A percentile compares a stretch with the other conserved stretches of the same genome.
phyloP scores from a whole-genome alignment of 2,329 filamentous ascomycete species.

The Penicillium sp. region DNA sequence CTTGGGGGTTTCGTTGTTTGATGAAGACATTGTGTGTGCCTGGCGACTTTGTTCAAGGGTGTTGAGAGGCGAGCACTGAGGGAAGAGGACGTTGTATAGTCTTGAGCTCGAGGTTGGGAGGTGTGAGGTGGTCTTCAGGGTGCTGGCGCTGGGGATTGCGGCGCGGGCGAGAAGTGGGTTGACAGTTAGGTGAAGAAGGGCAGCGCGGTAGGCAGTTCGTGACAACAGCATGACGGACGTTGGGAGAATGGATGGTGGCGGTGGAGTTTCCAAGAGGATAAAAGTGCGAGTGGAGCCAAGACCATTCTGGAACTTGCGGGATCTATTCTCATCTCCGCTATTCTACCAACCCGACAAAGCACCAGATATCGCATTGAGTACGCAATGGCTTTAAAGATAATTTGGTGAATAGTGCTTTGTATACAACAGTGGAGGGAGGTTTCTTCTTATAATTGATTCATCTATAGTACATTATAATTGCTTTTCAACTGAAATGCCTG shows the following conservation, averaged over 20 bases:
- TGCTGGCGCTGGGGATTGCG: slow-evolving; percentile 11
- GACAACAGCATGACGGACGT: slow-evolving; percentile 29
- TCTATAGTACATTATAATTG: not conserved
- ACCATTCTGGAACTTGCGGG: slow-evolving; percentile 17
- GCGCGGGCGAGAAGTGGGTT: slow-evolving; percentile 23
- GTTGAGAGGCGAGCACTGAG: slow-evolving; percentile 25
- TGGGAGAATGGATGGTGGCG: slow-evolving; percentile 16
- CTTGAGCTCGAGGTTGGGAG: slow-evolving; percentile 15
- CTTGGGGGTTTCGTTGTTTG: not conserved
- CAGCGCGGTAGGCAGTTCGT: slow-evolving; percentile 28
- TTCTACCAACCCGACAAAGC: too few species aligned
- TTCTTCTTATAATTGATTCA: not conserved
- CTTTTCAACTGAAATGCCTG: not conserved
- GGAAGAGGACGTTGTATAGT: slow-evolving; percentile 28
- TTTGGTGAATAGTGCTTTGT: too few species aligned
- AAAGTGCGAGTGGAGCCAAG: slow-evolving; percentile 12
- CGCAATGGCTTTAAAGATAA: not conserved
- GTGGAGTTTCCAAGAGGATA: slow-evolving; percentile 16
- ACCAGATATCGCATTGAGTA: not conserved
- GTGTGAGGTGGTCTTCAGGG: slow-evolving; percentile 5
- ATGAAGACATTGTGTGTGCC: slow-evolving; percentile 24
- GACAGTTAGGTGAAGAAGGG: slow-evolving; percentile 28
- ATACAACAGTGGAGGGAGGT: too few species aligned
- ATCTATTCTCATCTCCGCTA: not conserved
- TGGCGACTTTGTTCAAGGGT: slow-evolving; percentile 13